Evolutionary conservation across 768 basidiomycete species (phyloP).

Genomic region (Neoboletus brunneissimus): DNA sequence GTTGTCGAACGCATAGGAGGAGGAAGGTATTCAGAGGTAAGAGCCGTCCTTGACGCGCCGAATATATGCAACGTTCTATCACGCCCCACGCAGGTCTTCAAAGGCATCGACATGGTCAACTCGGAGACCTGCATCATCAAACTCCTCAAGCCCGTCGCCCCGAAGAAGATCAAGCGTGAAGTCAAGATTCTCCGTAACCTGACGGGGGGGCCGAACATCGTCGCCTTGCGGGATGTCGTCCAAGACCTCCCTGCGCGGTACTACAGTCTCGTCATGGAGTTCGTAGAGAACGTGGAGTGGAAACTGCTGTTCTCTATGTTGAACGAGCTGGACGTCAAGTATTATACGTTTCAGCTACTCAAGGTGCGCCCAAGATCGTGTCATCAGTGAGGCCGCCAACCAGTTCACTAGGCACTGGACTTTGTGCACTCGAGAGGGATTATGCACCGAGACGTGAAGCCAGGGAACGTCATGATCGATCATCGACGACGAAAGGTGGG

Average conservation of each 20-base stretch:
- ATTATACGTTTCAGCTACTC: conserved; percentile 64
- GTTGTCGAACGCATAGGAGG: conserved; percentile 61
- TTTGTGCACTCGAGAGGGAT: conserved; percentile 71
- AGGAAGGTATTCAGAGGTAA: conserved; percentile 65
- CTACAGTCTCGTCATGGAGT: conserved; percentile 66
- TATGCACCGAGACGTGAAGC: conserved; percentile 69
- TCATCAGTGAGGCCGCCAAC: background rate
- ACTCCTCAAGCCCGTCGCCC: conserved; percentile 66
- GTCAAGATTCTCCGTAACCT: conserved; percentile 72
- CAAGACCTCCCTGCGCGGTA: conserved; percentile 60
- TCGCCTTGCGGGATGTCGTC: conserved; percentile 65
- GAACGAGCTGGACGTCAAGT: conserved; percentile 64
- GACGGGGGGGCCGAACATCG: conserved; percentile 68
- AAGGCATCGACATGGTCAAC: conserved; percentile 55
- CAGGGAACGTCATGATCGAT: conserved; percentile 75
- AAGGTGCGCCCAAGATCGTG: conserved; percentile 35
- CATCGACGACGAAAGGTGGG: conserved; percentile 56
- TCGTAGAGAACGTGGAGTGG: conserved; percentile 68
- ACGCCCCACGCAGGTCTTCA: conserved; percentile 45
- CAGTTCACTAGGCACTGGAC: conserved; percentile 48
- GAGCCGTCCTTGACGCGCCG: background rate
- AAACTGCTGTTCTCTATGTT: conserved; percentile 55
- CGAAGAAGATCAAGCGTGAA: conserved; percentile 70
- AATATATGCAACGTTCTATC: conserved; percentile 1
- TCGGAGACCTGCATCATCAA: conserved; percentile 61